Conservation (phyloP, 2,329 filamentous ascomycete species). For the Didymella glomerata region DNA sequence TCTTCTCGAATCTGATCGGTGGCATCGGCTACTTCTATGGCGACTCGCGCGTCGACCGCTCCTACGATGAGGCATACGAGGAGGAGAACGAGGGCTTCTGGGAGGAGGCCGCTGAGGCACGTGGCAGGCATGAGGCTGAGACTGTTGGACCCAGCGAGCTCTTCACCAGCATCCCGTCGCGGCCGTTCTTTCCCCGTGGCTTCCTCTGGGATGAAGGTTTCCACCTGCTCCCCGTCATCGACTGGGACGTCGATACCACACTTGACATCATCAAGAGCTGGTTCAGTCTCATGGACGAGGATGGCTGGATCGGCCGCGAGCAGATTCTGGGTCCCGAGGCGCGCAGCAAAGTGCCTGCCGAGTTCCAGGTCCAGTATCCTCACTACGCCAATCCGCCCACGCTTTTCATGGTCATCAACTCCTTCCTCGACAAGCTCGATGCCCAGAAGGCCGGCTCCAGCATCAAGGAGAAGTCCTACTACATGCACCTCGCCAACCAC, state of each 20-base stretch:
- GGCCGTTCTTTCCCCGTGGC: slow-evolving; percentile 94
- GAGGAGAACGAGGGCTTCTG: slow-evolving; percentile 96
- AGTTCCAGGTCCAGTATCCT: slow-evolving; percentile 95
- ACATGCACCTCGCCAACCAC: slow-evolving; percentile 71
- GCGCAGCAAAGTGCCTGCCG: slow-evolving; percentile 88
- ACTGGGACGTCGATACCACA: slow-evolving; percentile 89
- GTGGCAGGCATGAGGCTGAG: slow-evolving; percentile 71
- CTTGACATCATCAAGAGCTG: slow-evolving; percentile 91
- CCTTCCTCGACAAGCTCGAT: slow-evolving; percentile 80
- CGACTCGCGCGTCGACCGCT: slow-evolving; percentile 85
- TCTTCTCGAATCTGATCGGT: slow-evolving; percentile 93
- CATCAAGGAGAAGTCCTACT: slow-evolving; percentile 59
- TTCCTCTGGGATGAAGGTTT: slow-evolving; percentile 99
- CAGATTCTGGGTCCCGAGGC: slow-evolving; percentile 93
- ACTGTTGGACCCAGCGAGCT: slow-evolving; percentile 86
- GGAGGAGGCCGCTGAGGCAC: slow-evolving; percentile 86
- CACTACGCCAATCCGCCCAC: slow-evolving; percentile 98
- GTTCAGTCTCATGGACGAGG: slow-evolving; percentile 95
- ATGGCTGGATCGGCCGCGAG: slow-evolving; percentile 97
- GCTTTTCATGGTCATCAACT: slow-evolving; percentile 86
- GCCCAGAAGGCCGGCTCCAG: slow-evolving; percentile 49
- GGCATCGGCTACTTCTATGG: slow-evolving; percentile 97
- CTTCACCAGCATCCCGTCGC: slow-evolving; percentile 88
- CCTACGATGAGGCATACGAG: slow-evolving; percentile 90
- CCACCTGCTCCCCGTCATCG: slow-evolving; percentile 86